Evolutionary conservation across 2,329 filamentous ascomycete genomes (phyloP).

Genomic region (Blumeria graminis): DNA sequence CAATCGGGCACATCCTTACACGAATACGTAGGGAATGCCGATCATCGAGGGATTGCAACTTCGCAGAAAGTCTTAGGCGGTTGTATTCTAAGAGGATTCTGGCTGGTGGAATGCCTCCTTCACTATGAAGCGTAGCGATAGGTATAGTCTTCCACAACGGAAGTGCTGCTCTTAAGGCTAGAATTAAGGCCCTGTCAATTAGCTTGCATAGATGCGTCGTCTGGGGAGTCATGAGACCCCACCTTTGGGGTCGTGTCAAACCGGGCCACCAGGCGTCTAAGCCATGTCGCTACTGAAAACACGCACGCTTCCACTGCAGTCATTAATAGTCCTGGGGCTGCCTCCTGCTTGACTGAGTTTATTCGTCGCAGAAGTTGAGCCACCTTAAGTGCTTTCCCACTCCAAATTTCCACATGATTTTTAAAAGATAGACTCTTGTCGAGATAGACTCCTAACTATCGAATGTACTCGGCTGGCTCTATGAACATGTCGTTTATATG

Average conservation of each 20-base stretch:
- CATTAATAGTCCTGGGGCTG: neutral
- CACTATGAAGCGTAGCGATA: too few species aligned
- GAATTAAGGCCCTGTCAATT: neutral
- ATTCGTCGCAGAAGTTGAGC: neutral
- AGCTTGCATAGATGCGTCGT: neutral
- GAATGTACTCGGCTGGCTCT: neutral
- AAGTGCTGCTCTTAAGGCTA: neutral
- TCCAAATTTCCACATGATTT: neutral
- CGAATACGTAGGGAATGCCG: neutral
- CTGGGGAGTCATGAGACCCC: neutral
- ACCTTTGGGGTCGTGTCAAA: neutral
- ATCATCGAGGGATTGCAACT: neutral
- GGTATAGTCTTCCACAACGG: too few species aligned
- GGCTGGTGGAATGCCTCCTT: neutral
- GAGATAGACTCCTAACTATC: neutral
- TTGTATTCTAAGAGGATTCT: neutral
- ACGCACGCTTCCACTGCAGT: neutral
- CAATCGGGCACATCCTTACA: neutral
- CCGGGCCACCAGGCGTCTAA: neutral
- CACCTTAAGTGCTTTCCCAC: neutral
- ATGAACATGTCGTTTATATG: neutral
- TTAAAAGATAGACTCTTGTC: neutral
- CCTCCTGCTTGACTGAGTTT: neutral
- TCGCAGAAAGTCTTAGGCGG: neutral
- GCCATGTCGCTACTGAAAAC: neutral